These are phyloP conservation scores for Fusarium irregulare DNA, from an alignment of 2,329 filamentous ascomycete genomes.

Conservation along the genomic window DNA sequence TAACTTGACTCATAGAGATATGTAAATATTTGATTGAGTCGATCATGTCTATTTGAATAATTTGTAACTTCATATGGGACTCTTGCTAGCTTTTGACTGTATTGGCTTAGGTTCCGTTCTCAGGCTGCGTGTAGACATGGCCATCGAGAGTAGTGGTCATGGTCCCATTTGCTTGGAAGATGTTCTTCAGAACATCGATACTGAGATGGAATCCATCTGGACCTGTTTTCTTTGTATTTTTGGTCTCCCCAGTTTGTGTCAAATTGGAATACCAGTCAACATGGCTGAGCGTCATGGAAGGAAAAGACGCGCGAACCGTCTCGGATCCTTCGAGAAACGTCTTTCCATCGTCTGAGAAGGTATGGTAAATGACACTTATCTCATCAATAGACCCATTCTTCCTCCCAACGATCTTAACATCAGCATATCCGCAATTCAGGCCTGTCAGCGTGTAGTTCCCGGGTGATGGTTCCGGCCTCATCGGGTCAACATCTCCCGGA, in stretches of 20 bases:
- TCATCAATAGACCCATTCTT: not conserved
- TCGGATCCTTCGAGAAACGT: constrained; percentile 1
- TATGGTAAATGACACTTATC: not conserved
- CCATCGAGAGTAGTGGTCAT: constrained; percentile 15
- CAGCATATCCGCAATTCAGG: not conserved
- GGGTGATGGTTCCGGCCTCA: not conserved
- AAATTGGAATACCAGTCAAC: constrained; percentile 56
- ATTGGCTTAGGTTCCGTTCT: not conserved
- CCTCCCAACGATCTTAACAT: not conserved
- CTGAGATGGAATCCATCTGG: constrained; percentile 4
- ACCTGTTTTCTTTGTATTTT: constrained; percentile 53
- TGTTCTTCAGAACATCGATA: constrained; percentile 21
- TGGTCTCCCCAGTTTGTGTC: constrained; percentile 46
- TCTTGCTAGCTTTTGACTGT: not conserved
- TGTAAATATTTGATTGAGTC: no score
- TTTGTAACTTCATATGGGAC: no score
- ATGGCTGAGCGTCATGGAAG: not conserved
- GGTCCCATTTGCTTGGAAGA: constrained; percentile 22
- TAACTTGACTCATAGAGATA: no score
- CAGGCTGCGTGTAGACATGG: not conserved
- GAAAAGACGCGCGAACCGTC: constrained; percentile 9
- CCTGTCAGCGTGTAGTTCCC: constrained; percentile 13
- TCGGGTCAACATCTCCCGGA: not conserved
- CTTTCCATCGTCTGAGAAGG: constrained; percentile 13
- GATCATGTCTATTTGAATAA: no score